phyloP scores from a whole-genome alignment of 2,329 filamentous ascomycete genomes.

The Coniella lustricola region DNA sequence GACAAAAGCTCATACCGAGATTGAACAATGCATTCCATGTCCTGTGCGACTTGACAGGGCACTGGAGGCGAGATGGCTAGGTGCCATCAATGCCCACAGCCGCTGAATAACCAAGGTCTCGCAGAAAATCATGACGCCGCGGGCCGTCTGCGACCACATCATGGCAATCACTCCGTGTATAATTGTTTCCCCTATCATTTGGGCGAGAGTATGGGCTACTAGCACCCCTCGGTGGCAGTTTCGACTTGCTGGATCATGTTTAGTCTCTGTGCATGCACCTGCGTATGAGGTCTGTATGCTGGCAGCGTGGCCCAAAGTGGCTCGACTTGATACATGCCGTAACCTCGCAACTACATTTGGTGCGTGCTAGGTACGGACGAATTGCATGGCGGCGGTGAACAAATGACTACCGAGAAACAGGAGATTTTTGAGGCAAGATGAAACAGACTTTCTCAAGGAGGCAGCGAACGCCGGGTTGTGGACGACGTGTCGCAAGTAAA shows the following conservation, averaged over 20 bases:
- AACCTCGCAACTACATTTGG: constrained; percentile 10
- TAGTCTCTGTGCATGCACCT: constrained; percentile 4
- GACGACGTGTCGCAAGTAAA: constrained; percentile 24
- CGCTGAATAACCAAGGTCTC: background rate
- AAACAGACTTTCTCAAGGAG: constrained; percentile 19
- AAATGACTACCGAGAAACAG: background rate
- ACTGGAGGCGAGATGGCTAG: background rate
- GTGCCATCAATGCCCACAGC: background rate
- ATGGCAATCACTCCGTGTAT: background rate
- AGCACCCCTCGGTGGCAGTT: too few relatives aligned
- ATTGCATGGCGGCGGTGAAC: too few relatives aligned
- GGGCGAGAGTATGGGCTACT: background rate
- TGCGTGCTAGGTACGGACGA: constrained; percentile 6
- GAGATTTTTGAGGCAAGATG: too few relatives aligned
- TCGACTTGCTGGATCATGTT: too few relatives aligned
- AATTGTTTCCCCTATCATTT: too few relatives aligned
- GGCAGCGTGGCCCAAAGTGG: constrained; percentile 4
- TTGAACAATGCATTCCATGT: background rate
- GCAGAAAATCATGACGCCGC: background rate
- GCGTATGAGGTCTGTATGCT: background rate
- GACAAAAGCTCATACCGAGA: background rate
- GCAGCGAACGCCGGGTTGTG: constrained; percentile 23
- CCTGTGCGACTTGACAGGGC: background rate
- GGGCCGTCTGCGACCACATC: constrained; percentile 1
- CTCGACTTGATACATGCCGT: constrained; percentile 4